Evolutionary conservation across 2,329 filamentous ascomycete species (phyloP).

Genomic region (Sporothrix brasiliensis): DNA sequence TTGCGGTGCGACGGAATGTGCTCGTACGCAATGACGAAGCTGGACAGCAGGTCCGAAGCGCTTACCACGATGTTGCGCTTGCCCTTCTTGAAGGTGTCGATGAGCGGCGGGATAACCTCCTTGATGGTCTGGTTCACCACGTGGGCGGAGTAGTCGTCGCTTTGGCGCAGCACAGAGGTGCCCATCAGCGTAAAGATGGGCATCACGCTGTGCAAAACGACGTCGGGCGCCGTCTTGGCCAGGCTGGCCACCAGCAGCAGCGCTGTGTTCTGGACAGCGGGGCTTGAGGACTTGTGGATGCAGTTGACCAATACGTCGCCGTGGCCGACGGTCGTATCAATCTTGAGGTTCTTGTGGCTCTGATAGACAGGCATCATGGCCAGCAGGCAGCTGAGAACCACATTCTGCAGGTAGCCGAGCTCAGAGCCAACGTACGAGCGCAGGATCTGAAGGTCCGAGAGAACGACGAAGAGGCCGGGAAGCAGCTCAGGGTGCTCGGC

Average conservation of each 20-base stretch:
- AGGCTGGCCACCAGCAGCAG: constrained; percentile 84
- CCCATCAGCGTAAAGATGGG: constrained; percentile 99
- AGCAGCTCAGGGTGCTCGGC: constrained; percentile 76
- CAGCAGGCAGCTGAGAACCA: constrained; percentile 79
- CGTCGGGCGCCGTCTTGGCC: constrained; percentile 82
- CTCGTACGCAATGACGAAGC: constrained; percentile 94
- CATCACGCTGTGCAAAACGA: constrained; percentile 97
- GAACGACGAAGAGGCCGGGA: constrained; percentile 75
- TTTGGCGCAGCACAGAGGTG: constrained; percentile 83
- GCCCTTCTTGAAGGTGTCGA: constrained; percentile 79
- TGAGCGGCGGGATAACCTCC: constrained; percentile 88
- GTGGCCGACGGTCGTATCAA: constrained; percentile 78
- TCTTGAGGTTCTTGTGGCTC: constrained; percentile 59
- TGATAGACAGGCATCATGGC: constrained; percentile 81
- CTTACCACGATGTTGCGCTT: constrained; percentile 77
- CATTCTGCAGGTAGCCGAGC: constrained; percentile 83
- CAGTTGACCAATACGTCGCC: constrained; percentile 92
- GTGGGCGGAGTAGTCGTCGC: constrained; percentile 94
- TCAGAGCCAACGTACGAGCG: constrained; percentile 80
- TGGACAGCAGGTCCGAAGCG: constrained; percentile 86
- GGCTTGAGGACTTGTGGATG: constrained; percentile 86
- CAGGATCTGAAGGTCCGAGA: constrained; percentile 86
- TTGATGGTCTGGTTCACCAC: constrained; percentile 95
- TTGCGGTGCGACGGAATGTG: constrained; percentile 89
- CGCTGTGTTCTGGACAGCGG: constrained; percentile 90